Evolutionary conservation across 495 filamentous ascomycete genomes (phyloP).

Genomic region (Beverwykella pulmonaria): DNA sequence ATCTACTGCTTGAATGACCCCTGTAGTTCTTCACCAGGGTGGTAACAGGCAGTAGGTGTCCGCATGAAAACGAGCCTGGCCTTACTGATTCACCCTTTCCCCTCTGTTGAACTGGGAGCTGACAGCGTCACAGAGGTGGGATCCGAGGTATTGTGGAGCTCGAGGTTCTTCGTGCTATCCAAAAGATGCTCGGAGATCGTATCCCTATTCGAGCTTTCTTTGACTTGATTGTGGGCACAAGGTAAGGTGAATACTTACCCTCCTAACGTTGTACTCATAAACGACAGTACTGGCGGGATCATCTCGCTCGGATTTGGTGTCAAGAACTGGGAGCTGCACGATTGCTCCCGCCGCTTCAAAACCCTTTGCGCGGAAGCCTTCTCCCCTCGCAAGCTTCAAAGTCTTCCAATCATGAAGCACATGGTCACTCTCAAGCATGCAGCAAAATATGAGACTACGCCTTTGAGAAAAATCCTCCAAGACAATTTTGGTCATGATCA

Average conservation of each 20-base stretch:
- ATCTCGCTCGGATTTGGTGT: constrained; percentile 59
- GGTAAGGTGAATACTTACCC: background rate
- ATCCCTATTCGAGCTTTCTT: constrained; percentile 45
- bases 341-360: constrained; percentile 52
- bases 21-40: no score
- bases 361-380: constrained; percentile 43
- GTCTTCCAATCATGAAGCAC: constrained; percentile 46
- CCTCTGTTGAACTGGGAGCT: background rate
- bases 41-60: no score
- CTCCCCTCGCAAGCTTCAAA: constrained; percentile 45
- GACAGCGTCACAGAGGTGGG: constrained; percentile 44
- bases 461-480: background rate
- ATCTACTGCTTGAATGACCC: no score
- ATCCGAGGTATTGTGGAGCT: constrained; percentile 52
- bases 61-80: no score
- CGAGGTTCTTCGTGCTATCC: constrained; percentile 45
- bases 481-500: background rate
- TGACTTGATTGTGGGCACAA: constrained; percentile 42
- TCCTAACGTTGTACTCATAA: background rate
- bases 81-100: no score
- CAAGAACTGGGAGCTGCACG: constrained; percentile 51
- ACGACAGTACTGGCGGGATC: constrained; percentile 57
- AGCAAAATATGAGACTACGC: constrained; percentile 6
- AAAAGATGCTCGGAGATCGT: constrained; percentile 34
- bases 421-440: constrained; percentile 31